Conservation (phyloP, 1,139 yeast species). For the Yamadazyma triangularis region DNA sequence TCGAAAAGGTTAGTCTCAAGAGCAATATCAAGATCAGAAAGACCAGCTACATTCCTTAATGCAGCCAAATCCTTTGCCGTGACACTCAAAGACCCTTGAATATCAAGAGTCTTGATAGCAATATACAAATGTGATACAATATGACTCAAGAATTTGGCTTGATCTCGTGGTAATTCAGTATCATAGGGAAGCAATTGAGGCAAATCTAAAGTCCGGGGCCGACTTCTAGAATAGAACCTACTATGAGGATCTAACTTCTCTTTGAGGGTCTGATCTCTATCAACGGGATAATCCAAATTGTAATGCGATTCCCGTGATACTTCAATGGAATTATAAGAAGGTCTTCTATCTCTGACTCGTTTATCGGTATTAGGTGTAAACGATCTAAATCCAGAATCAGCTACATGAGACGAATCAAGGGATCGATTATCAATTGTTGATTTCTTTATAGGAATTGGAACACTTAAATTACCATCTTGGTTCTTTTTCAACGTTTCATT, state of each 20-base stretch:
- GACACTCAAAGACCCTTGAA: conserved; percentile 68
- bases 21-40: conserved; percentile 48
- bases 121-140: conserved; percentile 76
- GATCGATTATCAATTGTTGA: neutral
- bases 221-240: conserved; percentile 50
- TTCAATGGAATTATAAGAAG: conserved; percentile 34
- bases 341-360: conserved; percentile 22
- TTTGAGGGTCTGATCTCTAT: conserved; percentile 33
- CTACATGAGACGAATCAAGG: neutral
- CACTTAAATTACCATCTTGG: too few species aligned
- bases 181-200: conserved; percentile 70
- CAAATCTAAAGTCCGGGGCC: conserved; percentile 53
- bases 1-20: conserved; percentile 50
- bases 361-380: conserved; percentile 24
- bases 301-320: conserved; percentile 43
- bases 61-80: conserved; percentile 58
- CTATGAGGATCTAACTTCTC: conserved; percentile 48
- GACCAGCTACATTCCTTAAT: conserved; percentile 25
- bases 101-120: conserved; percentile 71
- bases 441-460: conserved; percentile 17
- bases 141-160: conserved; percentile 71
- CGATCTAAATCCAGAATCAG: conserved; percentile 12
- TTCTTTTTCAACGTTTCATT: too few species aligned
- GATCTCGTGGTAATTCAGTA: conserved; percentile 66
- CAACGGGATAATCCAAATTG: conserved; percentile 55